Evolutionary conservation across 371 early-diverging fungal genomes (phyloP), one percentile per base, ranked within the genome.

Genomic region (Catenaria anguillulae): DNA sequence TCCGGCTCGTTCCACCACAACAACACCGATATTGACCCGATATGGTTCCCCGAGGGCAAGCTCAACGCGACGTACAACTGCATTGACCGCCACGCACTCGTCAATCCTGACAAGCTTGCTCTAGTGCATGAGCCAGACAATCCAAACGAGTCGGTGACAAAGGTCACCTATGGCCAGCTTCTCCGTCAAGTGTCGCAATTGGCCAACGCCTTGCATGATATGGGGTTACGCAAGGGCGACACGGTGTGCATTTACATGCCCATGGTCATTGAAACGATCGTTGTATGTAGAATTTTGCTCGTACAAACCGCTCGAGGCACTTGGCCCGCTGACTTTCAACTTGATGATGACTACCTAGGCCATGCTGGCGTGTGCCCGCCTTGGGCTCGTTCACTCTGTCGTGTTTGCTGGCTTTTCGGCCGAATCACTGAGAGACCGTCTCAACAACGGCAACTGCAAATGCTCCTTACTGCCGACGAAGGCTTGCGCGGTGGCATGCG

Each of bases 61-160:
- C 72, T 97, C 64, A 98, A 98, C 73, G 92, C 89, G 21, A 82
- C 87, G 43, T 92, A 91, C 79, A 98, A 97, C 79, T 93, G 95
- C 76, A 86, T 98, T 34, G 99, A 98, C 69, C 88, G 97, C 52
- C 92, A 94, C 76, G 95, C 90, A 37, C 59, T 73, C 33, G 59
- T 71, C 34, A 77, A 79, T 54, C 89, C 23, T 69, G 79, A 79
- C 48, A 80, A 87, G 74, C 69, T 87, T 23, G 98, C 95, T 48
- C 84, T 97, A 66, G 88, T 93, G 61, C 88, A 88, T 67, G 89
- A 92, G 68, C 81, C 83, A 13, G 97, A 98, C 68, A 86, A 64
- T 93, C 92, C 78, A 78, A 80, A 78, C 62, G 76, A 77, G 61
- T 72, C 78, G 54, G 77, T 76, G 64, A 71, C 77, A 42, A 81